Evolutionary conservation across 225 moss, liverwort and hornwort species (phyloP).

Genomic region (Ulota crispa): DNA sequence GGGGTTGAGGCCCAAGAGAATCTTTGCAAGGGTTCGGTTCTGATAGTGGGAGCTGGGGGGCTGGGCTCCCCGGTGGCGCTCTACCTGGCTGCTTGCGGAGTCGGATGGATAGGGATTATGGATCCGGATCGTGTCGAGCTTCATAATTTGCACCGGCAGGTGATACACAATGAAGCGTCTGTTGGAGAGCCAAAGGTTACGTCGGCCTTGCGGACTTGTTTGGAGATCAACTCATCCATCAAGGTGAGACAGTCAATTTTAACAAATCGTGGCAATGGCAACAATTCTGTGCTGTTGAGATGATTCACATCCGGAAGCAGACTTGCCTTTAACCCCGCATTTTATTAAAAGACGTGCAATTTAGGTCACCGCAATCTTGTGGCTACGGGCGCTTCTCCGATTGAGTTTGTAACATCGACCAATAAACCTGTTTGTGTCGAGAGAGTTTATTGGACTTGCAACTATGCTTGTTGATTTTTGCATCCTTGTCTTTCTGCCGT

Average conservation of each 20-base stretch:
- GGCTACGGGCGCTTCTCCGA: background rate
- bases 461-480: background rate
- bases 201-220: conserved; percentile 78
- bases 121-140: conserved; percentile 87
- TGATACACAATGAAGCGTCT: conserved; percentile 75
- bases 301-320: background rate
- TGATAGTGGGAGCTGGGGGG: conserved; percentile 86
- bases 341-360: background rate
- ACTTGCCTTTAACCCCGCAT: background rate
- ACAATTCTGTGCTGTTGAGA: background rate
- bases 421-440: background rate
- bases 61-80: conserved; percentile 85
- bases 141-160: conserved; percentile 91
- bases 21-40: conserved; percentile 63
- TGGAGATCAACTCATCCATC: conserved; percentile 53
- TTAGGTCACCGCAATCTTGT: background rate
- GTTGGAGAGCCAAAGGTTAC: conserved; percentile 70
- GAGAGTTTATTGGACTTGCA: background rate
- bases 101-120: conserved; percentile 78
- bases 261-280: background rate
- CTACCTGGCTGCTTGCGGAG: conserved; percentile 80
- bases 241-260: conserved; percentile 28
- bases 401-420: conserved; percentile 3
- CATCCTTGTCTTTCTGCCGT: background rate
- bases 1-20: conserved; percentile 78